A percentile compares a stretch with the other conserved stretches of the same genome.
Evolutionary conservation across 129 eudicot genomes (phyloP).

Genomic region (Helianthus tuberosus): DNA sequence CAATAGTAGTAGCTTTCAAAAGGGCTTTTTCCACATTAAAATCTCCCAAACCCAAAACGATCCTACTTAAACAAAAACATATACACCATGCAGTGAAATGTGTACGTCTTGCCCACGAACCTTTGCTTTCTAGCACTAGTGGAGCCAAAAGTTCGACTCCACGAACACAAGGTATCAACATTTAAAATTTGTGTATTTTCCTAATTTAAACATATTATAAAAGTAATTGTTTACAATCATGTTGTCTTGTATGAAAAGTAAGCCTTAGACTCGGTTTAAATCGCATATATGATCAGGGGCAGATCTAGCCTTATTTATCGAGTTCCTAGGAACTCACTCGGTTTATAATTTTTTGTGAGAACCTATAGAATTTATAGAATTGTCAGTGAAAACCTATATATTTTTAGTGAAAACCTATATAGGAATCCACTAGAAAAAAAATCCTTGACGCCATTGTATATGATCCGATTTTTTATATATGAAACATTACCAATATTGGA

Average conservation of each 20-base stretch:
- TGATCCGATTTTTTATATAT: too few species aligned
- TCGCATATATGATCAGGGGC: too few species aligned
- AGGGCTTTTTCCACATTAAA: slow-evolving; percentile 10
- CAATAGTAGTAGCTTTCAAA: slow-evolving; percentile 15
- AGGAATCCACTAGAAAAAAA: too few species aligned
- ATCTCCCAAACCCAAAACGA: not conserved
- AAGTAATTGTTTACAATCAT: not conserved
- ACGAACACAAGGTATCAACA: not conserved
- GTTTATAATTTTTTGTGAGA: too few species aligned
- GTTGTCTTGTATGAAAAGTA: not conserved
- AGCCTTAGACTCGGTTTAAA: too few species aligned
- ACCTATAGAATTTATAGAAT: too few species aligned
- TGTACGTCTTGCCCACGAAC: slow-evolving; percentile 1
- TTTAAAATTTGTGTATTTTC: not conserved
- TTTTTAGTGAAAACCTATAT: too few species aligned
- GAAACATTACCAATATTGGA: too few species aligned
- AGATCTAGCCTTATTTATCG: too few species aligned
- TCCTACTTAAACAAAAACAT: not conserved
- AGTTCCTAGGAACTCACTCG: too few species aligned
- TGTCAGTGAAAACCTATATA: too few species aligned
- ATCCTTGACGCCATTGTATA: too few species aligned
- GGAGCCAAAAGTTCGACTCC: slow-evolving; percentile 2
- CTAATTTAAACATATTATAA: not conserved
- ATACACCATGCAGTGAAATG: not conserved
- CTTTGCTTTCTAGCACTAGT: not conserved